Percentiles rank a stretch among this genome's conserved stretches.
These are phyloP conservation scores for Aspergillus bridgeri DNA, from an alignment of 495 filamentous ascomycete species.

Conservation along the genomic window DNA sequence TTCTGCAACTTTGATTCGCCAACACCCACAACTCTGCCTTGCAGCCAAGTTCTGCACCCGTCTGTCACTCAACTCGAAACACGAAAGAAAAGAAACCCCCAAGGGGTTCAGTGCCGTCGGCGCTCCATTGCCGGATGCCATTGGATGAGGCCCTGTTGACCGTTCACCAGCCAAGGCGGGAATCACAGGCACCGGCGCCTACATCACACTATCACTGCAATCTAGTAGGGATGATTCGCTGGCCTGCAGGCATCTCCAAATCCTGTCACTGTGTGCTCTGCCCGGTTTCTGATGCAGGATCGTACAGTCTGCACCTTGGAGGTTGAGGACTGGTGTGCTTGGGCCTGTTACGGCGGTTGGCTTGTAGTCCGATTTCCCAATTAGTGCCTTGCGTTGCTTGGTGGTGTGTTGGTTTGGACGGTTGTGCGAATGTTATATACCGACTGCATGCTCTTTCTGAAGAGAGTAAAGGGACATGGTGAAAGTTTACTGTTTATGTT, in stretches of 20 bases:
- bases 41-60: neutral
- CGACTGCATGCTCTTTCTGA: neutral
- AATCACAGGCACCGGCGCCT: constrained; percentile 18
- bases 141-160: neutral
- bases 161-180: constrained; percentile 13
- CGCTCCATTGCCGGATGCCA: neutral
- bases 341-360: neutral
- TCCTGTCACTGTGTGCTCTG: neutral
- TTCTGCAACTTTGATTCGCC: neutral
- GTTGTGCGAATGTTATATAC: neutral
- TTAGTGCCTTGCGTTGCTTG: neutral
- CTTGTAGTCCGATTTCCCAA: neutral
- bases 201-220: constrained; percentile 17
- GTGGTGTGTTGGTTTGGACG: neutral
- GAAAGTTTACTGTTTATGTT: neutral
- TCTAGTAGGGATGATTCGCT: constrained; percentile 13
- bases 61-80: constrained; percentile 1
- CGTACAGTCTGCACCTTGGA: neutral
- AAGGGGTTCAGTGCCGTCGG: neutral
- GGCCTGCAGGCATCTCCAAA: neutral
- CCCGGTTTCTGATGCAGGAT: constrained; percentile 6
- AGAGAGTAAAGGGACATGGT: neutral
- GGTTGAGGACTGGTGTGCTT: neutral
- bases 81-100: neutral
- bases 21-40: neutral